phyloP scores from a whole-genome alignment of 192 early-diverging fungal species.

The Blastocladiella britannica region DNA sequence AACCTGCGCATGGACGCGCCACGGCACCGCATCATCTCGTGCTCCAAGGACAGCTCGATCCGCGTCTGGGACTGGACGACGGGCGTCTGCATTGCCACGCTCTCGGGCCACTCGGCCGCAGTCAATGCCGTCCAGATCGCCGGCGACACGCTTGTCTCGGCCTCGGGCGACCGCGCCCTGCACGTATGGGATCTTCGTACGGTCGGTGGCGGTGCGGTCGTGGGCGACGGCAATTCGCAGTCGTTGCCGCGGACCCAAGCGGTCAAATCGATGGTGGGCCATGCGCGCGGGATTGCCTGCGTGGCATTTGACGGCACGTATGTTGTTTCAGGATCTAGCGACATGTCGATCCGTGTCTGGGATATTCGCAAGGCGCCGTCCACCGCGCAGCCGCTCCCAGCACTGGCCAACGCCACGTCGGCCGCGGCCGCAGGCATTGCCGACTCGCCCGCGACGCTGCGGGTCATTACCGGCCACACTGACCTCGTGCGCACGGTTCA shows the following conservation, averaged over 20 bases:
- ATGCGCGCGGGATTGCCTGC: conserved; percentile 57
- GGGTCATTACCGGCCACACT: neutral
- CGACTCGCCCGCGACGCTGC: neutral
- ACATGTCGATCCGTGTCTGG: conserved; percentile 68
- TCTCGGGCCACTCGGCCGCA: conserved; percentile 50
- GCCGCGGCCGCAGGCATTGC: neutral
- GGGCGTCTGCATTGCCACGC: conserved; percentile 26
- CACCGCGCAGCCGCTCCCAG: neutral
- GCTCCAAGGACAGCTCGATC: conserved; percentile 9
- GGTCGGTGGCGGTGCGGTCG: conserved; percentile 12
- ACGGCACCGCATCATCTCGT: conserved; percentile 2
- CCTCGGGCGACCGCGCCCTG: conserved; percentile 62
- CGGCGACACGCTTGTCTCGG: conserved; percentile 38
- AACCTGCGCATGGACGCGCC: conserved; percentile 4
- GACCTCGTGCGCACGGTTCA: neutral
- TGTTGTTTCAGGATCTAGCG: conserved; percentile 62
- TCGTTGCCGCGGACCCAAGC: too few species aligned
- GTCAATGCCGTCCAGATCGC: conserved; percentile 62
- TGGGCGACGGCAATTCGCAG: too few species aligned
- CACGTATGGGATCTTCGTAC: conserved; percentile 56
- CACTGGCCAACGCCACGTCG: neutral
- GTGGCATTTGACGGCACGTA: conserved; percentile 61
- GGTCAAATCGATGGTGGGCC: too few species aligned
- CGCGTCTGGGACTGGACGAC: conserved; percentile 16
- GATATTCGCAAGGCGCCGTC: too few species aligned